Base-by-base conservation (phyloP, 345 rosid genomes). In the Rubroshorea leprosula region DNA sequence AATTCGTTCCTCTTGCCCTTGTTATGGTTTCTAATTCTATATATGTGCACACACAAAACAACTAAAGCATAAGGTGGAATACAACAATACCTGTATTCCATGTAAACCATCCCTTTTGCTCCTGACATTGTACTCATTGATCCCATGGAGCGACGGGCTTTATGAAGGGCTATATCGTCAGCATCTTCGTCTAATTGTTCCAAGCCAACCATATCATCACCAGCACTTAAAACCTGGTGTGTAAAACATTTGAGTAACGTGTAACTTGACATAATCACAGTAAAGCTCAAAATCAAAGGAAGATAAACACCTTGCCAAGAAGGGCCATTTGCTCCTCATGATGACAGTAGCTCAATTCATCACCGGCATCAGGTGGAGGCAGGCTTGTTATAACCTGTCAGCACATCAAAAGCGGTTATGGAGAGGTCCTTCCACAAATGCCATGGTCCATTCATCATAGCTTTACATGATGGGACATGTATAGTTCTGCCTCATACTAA, bases 111-210 rank as follows among this genome's bases (percentile, higher is more conserved):
- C 61, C 96, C 94, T 12, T 78, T 77, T 13, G 97, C 86, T 58
- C 99, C 98, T 0, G 97, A 93, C 89, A 93, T 82, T 18, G 76
- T 72, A 67, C 96, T 82, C 96, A 91, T 86, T 24, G 90, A 78
- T 66, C 88, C 90, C 51, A 54, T 52, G 1, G 44, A 63, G 48
- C 92, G 79, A 59, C 92, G 89, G 15, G 81, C 86, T 54, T 84
- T 87, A 16, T 81, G 85, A 29, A 85, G 84, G 49, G 83, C 86
- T 70, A 85, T 89, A 49, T 85, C 99, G 45, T 85, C 99, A 2
- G 86, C 87, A 57, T 93, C 97, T 74, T 89, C 99, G 49, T 89
- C 94, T 16, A 87, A 67, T 60, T 83, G 96, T 77, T 87, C 99
- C 21, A 87, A 46, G 54, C 99, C 96, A 60, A 93, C 88, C 2